phyloP scores from a whole-genome alignment of 345 rosid species.

The Eucalyptus erythrocorys region DNA sequence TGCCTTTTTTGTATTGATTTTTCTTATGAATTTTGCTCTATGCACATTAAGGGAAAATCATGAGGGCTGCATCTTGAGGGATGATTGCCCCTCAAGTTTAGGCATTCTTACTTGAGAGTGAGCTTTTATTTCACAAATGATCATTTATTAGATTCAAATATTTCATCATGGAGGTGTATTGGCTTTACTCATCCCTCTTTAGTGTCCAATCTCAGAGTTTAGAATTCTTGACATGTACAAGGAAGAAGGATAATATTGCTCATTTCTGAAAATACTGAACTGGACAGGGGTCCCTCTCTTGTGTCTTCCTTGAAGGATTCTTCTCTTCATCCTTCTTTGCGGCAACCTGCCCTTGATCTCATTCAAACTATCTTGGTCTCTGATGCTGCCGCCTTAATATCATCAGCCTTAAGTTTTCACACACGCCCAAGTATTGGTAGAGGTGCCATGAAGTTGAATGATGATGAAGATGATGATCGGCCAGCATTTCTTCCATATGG shows the following conservation, averaged over 20 bases:
- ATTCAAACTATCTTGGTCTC: conserved; percentile 70
- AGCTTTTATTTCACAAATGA: background rate
- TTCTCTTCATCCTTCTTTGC: conserved; percentile 77
- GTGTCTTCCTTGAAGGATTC: conserved; percentile 78
- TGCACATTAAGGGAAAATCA: background rate
- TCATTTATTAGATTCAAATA: background rate
- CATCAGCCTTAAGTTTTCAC: conserved; percentile 28
- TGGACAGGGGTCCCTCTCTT: conserved; percentile 88
- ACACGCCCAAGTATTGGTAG: conserved; percentile 1
- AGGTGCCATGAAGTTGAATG: conserved; percentile 14
- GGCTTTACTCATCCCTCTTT: background rate
- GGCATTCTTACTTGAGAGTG: background rate
- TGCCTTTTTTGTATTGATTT: background rate
- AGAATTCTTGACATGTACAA: background rate
- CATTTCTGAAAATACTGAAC: conserved; percentile 1
- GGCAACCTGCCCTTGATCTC: conserved; percentile 94
- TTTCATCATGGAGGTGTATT: background rate
- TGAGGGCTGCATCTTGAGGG: background rate
- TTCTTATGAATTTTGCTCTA: background rate
- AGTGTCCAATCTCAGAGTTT: background rate
- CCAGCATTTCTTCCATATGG: conserved; percentile 17
- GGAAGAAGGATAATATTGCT: background rate
- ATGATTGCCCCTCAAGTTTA: background rate
- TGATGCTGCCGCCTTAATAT: conserved; percentile 72
- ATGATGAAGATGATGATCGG: conserved; percentile 31